Conservation (phyloP, 192 early-diverging fungal genomes). For the Backusella westeae region DNA sequence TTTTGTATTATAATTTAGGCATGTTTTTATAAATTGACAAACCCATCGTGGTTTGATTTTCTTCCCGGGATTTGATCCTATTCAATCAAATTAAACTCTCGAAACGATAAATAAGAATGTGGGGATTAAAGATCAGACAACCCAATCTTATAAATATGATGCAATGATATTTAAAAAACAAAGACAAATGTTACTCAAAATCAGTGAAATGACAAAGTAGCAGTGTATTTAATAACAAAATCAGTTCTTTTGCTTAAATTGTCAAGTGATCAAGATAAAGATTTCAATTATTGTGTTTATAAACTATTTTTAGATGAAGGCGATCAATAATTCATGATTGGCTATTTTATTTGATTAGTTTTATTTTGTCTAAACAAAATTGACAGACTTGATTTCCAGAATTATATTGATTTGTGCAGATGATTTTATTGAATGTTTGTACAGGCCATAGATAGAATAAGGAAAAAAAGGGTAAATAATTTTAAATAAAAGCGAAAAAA, state of each 20-base stretch:
- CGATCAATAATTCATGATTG: not conserved
- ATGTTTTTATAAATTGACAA: not conserved
- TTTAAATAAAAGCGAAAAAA: not conserved
- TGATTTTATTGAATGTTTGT: constrained; percentile 1
- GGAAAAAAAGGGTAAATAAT: not conserved
- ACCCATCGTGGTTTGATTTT: not conserved
- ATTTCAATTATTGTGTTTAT: not conserved
- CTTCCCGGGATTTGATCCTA: not conserved
- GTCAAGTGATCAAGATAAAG: not conserved
- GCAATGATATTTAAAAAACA: not conserved
- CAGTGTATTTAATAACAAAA: not conserved
- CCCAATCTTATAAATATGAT: not conserved
- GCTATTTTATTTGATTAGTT: not conserved
- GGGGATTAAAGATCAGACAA: not conserved
- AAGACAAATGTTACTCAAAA: not conserved
- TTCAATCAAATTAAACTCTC: not conserved
- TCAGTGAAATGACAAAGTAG: not conserved
- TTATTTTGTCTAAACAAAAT: not conserved
- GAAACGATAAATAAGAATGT: not conserved
- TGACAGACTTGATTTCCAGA: not conserved
- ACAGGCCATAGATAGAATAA: not conserved
- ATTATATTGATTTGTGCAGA: not conserved
- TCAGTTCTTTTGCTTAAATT: not conserved
- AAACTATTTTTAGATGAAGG: not conserved
- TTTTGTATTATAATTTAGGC: not conserved